Base-by-base conservation (phyloP, 2,329 filamentous ascomycete genomes). In the Ophiocordyceps sinensis region DNA sequence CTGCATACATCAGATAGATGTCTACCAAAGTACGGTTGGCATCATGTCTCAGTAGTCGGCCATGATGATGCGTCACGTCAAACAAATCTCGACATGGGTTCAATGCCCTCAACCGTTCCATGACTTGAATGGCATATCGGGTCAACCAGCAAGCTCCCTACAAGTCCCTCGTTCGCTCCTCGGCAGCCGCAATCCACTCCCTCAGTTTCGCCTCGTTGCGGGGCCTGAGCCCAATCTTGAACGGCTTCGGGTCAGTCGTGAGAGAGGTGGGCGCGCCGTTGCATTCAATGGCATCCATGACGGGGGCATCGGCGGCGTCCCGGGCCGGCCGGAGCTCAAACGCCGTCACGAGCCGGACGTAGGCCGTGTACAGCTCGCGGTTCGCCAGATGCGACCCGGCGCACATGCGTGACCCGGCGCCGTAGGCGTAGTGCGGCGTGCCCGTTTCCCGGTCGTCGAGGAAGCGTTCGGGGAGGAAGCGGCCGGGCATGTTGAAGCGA, bases 391-490 rank as follows among this genome's bases (percentile, higher is more conserved):
- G 76, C 2, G 68, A 73, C 15, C 77, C 77, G 0, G 71, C 72
- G 51, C 77, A 81, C 69, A 79, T 78, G 31, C 77, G 65, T 3
- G 70, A 72, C 2, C 77, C 77, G 0, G 76, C 75, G 3, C 77
- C 77, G 45, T 77, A 81, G 10, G 62, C 73, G 49, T 75, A 78
- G 51, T 80, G 77, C 0, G 71, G 72, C 2, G 75, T 77, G 8
- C 75, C 75, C 0, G 61, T 38, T 64, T 61, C 71, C 19, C 61
- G 64, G 40, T 77, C 66, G 40, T 67, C 57, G 11, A 87, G 62
- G 53, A 81, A 87, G 23, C 82, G 73, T 47, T 86, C 81, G 0
- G 82, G 79, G n/a, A 75, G 64, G 56, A 87, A 86, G 7, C 64
- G 59, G 26, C 68, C 46, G 0, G 82, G 73, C 26, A 74, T 56